Conservation (phyloP, 108 stramenopile species). For the Skeletonema tropicum region DNA sequence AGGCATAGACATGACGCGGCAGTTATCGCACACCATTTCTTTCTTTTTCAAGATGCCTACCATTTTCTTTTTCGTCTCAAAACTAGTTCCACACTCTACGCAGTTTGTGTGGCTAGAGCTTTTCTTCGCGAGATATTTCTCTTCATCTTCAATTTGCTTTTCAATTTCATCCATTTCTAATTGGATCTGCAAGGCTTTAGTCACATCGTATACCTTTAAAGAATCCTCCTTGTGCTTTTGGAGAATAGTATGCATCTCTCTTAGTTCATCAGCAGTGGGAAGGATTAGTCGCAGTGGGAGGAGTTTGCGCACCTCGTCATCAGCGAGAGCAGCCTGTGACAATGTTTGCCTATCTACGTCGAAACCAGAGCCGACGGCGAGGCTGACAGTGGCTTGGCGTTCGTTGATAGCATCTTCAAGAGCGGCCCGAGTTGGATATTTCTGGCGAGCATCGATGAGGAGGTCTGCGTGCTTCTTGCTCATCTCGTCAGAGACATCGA, state of each 20-base stretch:
- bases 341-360: conserved; percentile 49
- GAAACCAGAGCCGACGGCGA: conserved; percentile 45
- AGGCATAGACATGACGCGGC: conserved; percentile 3
- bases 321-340: conserved; percentile 46
- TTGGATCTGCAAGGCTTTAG: conserved; percentile 23
- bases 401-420: conserved; percentile 47
- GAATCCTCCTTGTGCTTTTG: conserved; percentile 50
- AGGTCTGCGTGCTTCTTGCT: conserved; percentile 35
- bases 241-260: conserved; percentile 45
- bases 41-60: conserved; percentile 44
- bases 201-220: conserved; percentile 18
- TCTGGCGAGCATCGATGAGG: conserved; percentile 38
- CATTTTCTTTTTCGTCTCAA: conserved; percentile 31
- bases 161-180: conserved; percentile 47
- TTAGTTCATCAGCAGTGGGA: conserved; percentile 35
- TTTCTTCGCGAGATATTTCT: conserved; percentile 23
- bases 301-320: conserved; percentile 54
- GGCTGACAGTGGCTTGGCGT: conserved; percentile 34
- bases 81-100: conserved; percentile 25
- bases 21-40: conserved; percentile 27
- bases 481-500: conserved; percentile 8
- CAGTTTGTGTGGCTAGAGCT: conserved; percentile 15
- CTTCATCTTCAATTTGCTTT: conserved; percentile 41
- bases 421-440: conserved; percentile 44
- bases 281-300: conserved; percentile 51